phyloP scores from a whole-genome alignment of 208 protist genomes.

The Leishmania braziliensis region DNA sequence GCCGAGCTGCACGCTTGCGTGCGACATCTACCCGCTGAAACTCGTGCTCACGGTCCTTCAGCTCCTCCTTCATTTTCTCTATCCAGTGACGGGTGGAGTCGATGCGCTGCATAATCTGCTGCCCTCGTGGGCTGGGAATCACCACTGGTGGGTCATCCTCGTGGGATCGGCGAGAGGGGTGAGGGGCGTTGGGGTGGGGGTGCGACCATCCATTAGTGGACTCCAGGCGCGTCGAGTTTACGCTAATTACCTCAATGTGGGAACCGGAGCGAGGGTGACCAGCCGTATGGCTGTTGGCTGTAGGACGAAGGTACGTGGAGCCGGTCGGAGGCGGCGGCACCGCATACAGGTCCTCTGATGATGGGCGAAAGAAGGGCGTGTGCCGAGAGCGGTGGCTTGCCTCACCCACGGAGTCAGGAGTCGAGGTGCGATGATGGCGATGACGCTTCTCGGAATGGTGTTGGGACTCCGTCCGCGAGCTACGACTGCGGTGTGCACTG shows the following conservation, averaged over 20 bases:
- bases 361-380: slow-evolving; percentile 9
- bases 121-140: slow-evolving; percentile 21
- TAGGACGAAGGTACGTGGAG: slow-evolving; percentile 24
- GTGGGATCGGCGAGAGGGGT: slow-evolving; percentile 27
- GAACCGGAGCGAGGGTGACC: slow-evolving; percentile 30
- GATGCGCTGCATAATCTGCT: slow-evolving; percentile 40
- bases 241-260: slow-evolving; percentile 51
- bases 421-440: slow-evolving; percentile 12
- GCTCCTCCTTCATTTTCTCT: slow-evolving; percentile 47
- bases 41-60: slow-evolving; percentile 34
- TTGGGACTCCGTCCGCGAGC: slow-evolving; percentile 10
- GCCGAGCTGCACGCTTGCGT: background rate
- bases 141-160: slow-evolving; percentile 15
- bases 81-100: slow-evolving; percentile 60
- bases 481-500: slow-evolving; percentile 22
- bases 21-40: slow-evolving; percentile 5
- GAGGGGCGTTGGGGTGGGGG: slow-evolving; percentile 13
- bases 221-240: slow-evolving; percentile 24
- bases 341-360: slow-evolving; percentile 9
- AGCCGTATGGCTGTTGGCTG: slow-evolving; percentile 4
- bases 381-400: slow-evolving; percentile 11
- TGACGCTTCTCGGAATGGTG: slow-evolving; percentile 20
- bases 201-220: slow-evolving; percentile 18
- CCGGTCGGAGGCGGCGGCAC: background rate
- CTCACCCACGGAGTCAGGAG: slow-evolving; percentile 10